Evolutionary conservation across 139 green algal genomes (phyloP).

Genomic region (Chlorella sp.): DNA sequence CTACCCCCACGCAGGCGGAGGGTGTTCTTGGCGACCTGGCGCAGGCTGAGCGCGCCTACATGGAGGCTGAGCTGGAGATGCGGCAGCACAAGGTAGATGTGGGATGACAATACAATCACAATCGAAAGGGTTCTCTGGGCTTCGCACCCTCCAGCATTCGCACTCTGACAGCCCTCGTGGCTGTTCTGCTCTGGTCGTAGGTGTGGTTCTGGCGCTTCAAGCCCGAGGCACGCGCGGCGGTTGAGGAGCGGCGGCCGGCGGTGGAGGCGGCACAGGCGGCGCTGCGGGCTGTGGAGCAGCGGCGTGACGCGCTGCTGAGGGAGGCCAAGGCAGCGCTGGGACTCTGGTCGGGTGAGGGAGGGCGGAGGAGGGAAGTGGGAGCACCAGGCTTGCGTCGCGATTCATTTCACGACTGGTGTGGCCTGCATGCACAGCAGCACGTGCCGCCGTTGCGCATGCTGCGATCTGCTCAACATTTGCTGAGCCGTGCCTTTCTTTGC

Average conservation of each 20-base stretch:
- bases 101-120: too few species aligned
- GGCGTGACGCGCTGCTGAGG: conserved; percentile 16
- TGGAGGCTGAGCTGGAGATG: conserved; percentile 24
- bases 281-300: not conserved
- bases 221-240: conserved; percentile 13
- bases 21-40: not conserved
- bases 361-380: not conserved
- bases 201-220: conserved; percentile 66
- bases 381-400: too few species aligned
- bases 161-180: too few species aligned
- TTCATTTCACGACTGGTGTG: not conserved
- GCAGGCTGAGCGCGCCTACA: not conserved
- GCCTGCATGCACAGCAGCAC: too few species aligned
- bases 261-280: conserved; percentile 7
- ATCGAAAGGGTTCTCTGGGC: too few species aligned
- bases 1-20: conserved; percentile 6
- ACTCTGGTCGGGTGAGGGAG: conserved; percentile 44
- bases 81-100: conserved; percentile 34
- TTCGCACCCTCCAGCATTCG: too few species aligned
- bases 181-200: too few species aligned
- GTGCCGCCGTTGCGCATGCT: too few species aligned
- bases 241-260: conserved; percentile 27
- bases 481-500: not conserved
- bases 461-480: too few species aligned
- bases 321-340: conserved; percentile 57